Evolutionary conservation across 495 filamentous ascomycete species (phyloP), one percentile per base, ranked within the genome.

Genomic region (Xylaria sp.): DNA sequence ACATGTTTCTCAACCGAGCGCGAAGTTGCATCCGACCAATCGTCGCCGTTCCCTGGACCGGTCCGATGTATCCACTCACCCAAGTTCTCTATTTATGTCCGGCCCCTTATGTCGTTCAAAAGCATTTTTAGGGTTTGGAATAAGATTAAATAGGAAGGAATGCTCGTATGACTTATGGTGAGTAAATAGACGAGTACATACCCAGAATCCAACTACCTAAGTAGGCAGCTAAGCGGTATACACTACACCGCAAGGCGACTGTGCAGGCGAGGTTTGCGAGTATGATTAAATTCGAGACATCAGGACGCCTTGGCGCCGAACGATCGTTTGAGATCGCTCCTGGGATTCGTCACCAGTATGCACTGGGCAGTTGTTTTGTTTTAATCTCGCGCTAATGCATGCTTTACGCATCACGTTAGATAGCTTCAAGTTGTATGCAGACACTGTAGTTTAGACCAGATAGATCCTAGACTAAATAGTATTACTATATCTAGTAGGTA

Each of bases 291-390:
- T 21, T 21, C 48, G 64, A 55, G 50, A 67, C 64, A 29, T 19
- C 0, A 40, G 11, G 35, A 55, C 35, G 5, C 21, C 41, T 55
- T 67, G 48, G 64, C 64, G 14, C 64, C 46, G 48, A 67, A 67
- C 64, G 11, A 67, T 52, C 17, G 64, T 67, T 67, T 67, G 64
- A 67, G 64, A 67, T 67, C 64, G 46, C 64, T 41, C 35, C 64
- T 55, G 33, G 64, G 64, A 24, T 67, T 48, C 48, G 46, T 41
- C 11, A 29, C 63, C 48, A 29, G n/a, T n/a, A n/a, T n/a, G n/a
- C n/a, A 37, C 35, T 37, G 35, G 4, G n/a, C n/a, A n/a, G 5
- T 55, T 40, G 64, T 67, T 67, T 67, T 46, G 48, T 40, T 67
- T 67, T 14, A 33, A 53, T 19, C 48, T 53, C 31, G 4, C 44